phyloP scores from a whole-genome alignment of 2,329 filamentous ascomycete genomes.

The Epichloe amarillans region DNA sequence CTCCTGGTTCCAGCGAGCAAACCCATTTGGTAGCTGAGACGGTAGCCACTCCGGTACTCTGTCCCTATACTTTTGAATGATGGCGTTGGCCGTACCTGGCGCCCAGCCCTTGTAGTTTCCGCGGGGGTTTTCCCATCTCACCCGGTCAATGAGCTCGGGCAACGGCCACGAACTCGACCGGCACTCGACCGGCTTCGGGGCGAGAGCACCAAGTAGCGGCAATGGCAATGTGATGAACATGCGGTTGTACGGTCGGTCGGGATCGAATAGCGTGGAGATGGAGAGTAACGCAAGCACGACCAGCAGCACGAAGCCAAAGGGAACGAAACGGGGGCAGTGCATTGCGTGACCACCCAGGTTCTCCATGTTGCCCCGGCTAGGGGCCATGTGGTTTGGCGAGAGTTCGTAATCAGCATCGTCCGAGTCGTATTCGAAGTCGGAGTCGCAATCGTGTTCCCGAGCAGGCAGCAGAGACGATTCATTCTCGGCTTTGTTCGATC shows the following conservation, averaged over 20 bases:
- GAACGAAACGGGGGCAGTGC: slow-evolving; percentile 7
- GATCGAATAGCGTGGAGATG: slow-evolving; percentile 13
- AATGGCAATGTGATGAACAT: slow-evolving; percentile 20
- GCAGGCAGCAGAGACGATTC: slow-evolving; percentile 4
- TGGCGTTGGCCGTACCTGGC: slow-evolving; percentile 12
- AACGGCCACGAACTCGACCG: slow-evolving; percentile 17
- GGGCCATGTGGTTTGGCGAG: background rate
- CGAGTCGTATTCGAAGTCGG: slow-evolving; percentile 5
- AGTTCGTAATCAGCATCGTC: slow-evolving; percentile 1
- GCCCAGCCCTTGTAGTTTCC: slow-evolving; percentile 22
- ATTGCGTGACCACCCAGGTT: slow-evolving; percentile 6
- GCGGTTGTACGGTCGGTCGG: slow-evolving; percentile 18
- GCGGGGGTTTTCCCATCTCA: slow-evolving; percentile 13
- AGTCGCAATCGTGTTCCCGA: slow-evolving; percentile 1
- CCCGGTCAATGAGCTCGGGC: slow-evolving; percentile 15
- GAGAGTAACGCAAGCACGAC: slow-evolving; percentile 11
- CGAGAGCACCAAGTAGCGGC: slow-evolving; percentile 17
- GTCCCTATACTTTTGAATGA: slow-evolving; percentile 14
- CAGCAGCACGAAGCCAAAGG: slow-evolving; percentile 9
- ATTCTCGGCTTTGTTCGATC: background rate
- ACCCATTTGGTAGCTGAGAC: slow-evolving; percentile 14
- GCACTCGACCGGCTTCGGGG: slow-evolving; percentile 14
- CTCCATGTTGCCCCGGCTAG: background rate
- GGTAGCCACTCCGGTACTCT: slow-evolving; percentile 17
- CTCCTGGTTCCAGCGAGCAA: slow-evolving; percentile 17